Percentiles rank a stretch among this genome's conserved stretches.
phyloP scores from a whole-genome alignment of 306 rosid species.

The Ceratonia siliqua region DNA sequence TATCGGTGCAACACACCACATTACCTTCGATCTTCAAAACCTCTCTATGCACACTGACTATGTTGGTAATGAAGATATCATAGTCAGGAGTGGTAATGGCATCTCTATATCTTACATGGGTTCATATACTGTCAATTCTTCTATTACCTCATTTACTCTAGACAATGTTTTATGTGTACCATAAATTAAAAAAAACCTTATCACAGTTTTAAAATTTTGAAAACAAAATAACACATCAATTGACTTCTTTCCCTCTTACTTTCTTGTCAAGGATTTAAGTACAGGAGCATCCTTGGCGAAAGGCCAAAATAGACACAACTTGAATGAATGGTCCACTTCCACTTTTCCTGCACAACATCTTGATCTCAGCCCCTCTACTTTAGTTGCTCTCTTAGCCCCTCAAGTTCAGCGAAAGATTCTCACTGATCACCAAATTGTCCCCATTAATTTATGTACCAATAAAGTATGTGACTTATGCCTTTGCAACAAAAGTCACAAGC shows the following conservation, averaged over 20 bases:
- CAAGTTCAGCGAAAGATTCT: too few relatives aligned
- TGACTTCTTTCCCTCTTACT: slow-evolving; percentile 8
- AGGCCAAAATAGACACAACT: too few relatives aligned
- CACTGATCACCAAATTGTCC: too few relatives aligned
- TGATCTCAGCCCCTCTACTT: too few relatives aligned
- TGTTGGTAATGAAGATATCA: background rate
- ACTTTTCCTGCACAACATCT: too few relatives aligned
- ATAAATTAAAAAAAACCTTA: background rate
- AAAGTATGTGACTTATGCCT: too few relatives aligned
- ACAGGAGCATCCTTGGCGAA: too few relatives aligned
- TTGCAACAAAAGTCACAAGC: too few relatives aligned
- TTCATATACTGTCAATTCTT: background rate
- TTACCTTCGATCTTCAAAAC: background rate
- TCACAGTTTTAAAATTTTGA: background rate
- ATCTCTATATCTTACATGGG: background rate
- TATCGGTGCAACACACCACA: background rate
- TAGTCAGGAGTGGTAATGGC: background rate
- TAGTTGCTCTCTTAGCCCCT: too few relatives aligned
- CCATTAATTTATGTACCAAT: too few relatives aligned
- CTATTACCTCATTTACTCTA: background rate
- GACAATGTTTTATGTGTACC: background rate
- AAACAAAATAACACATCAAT: background rate
- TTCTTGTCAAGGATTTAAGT: background rate
- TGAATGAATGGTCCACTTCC: too few relatives aligned
- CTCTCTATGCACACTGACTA: background rate